Evolutionary conservation across 108 stramenopile genomes (phyloP).

Genomic region (Conticribra weissflogii): DNA sequence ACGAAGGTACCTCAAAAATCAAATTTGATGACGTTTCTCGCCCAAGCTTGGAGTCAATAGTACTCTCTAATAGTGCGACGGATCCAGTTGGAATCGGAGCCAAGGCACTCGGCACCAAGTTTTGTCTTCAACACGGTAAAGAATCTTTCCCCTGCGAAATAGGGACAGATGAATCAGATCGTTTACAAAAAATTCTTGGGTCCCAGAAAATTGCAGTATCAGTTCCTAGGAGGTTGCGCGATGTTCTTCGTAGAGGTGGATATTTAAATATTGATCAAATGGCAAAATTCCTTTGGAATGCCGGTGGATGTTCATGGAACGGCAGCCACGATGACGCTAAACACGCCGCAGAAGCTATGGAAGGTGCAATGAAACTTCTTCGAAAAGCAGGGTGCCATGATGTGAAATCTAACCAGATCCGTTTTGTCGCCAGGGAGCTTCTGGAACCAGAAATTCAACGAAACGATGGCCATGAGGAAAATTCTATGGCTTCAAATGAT

Average conservation of each 20-base stretch:
- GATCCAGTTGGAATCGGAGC: constrained; percentile 83
- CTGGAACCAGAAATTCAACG: constrained; percentile 22
- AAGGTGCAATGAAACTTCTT: constrained; percentile 51
- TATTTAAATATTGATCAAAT: constrained; percentile 50
- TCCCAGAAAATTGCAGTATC: constrained; percentile 53
- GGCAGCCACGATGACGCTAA: constrained; percentile 25
- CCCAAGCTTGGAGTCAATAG: constrained; percentile 71
- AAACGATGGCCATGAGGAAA: constrained; percentile 7
- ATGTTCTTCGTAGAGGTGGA: constrained; percentile 69
- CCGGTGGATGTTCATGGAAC: constrained; percentile 14
- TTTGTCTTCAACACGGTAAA: constrained; percentile 63
- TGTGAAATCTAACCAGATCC: constrained; percentile 50
- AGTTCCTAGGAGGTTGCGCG: constrained; percentile 61
- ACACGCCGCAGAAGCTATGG: constrained; percentile 37
- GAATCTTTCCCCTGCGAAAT: constrained; percentile 68
- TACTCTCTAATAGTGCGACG: constrained; percentile 54
- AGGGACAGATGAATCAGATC: constrained; percentile 63
- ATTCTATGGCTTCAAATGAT: constrained; percentile 13
- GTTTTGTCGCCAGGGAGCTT: constrained; percentile 53
- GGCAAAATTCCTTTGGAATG: constrained; percentile 26
- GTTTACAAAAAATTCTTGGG: constrained; percentile 58
- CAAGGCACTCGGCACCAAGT: constrained; percentile 77
- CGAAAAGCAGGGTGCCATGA: constrained; percentile 60
- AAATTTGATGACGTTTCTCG: constrained; percentile 37
- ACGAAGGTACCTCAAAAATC: constrained; percentile 7